phyloP scores from a whole-genome alignment of 2,329 filamentous ascomycete genomes.

The Clonostachys solani region DNA sequence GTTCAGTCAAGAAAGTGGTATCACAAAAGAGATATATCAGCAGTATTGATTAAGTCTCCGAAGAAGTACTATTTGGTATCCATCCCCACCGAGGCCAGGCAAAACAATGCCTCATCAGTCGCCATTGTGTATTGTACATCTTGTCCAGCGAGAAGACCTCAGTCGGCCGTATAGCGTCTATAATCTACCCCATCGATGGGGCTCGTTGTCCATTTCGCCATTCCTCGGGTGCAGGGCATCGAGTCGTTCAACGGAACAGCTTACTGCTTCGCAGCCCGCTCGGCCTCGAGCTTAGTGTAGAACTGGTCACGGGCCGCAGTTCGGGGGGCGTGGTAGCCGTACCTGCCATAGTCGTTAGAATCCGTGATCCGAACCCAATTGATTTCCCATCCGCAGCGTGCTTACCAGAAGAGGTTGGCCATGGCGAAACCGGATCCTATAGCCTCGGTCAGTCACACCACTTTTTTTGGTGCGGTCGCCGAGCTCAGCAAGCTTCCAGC shows the following conservation, averaged over 20 bases:
- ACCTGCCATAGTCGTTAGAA: constrained; percentile 33
- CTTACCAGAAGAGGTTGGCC: constrained; percentile 56
- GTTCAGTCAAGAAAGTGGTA: no score
- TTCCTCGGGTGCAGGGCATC: constrained; percentile 13
- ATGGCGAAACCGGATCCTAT: constrained; percentile 49
- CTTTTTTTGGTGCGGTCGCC: no score
- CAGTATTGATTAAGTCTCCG: no score
- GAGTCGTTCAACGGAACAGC: no score
- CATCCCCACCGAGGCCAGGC: background rate
- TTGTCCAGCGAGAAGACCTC: background rate
- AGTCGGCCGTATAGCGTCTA: background rate
- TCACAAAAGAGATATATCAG: no score
- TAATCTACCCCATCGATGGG: background rate
- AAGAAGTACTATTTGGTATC: background rate
- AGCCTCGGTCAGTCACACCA: no score
- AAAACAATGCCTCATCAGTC: background rate
- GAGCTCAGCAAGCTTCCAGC: no score
- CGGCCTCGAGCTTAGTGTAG: constrained; percentile 54
- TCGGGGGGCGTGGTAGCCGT: constrained; percentile 59
- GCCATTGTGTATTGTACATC: constrained; percentile 3
- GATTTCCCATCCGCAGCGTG: background rate
- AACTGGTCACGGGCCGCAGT: constrained; percentile 52
- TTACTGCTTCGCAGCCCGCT: constrained; percentile 38
- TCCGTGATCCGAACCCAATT: background rate
- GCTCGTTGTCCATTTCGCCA: background rate